Percentiles rank a stretch among this genome's conserved stretches.
These are phyloP conservation scores for Jatropha podagrica DNA, from an alignment of 441 rosid genomes.

Conservation along the genomic window DNA sequence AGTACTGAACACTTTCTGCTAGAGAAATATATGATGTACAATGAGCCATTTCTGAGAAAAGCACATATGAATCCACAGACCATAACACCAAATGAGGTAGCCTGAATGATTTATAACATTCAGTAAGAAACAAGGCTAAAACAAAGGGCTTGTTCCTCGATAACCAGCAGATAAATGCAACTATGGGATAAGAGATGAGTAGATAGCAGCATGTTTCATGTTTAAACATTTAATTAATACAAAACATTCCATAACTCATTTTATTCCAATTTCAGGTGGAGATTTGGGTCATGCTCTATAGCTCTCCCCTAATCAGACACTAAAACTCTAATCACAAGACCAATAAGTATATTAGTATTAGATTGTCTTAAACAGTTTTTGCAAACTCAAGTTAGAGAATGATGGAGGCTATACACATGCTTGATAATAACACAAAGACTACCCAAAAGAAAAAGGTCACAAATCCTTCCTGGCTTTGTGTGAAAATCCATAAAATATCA, in stretches of 20 bases:
- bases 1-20: constrained; percentile 3
- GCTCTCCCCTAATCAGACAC: not conserved
- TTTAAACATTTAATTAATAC: not conserved
- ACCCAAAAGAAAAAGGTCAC: too few species aligned
- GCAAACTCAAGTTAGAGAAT: not conserved
- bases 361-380: not conserved
- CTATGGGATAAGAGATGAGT: not conserved
- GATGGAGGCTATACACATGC: too few species aligned
- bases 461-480: too few species aligned
- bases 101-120: not conserved
- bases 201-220: not conserved
- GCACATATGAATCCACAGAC: not conserved
- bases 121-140: not conserved
- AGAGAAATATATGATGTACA: not conserved
- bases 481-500: too few species aligned
- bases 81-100: not conserved
- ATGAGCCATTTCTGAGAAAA: not conserved
- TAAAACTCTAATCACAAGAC: not conserved
- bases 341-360: not conserved
- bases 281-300: not conserved
- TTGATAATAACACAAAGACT: too few species aligned
- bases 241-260: not conserved
- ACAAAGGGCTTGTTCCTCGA: not conserved
- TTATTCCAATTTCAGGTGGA: constrained; percentile 1
- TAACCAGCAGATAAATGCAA: not conserved